A percentile compares a stretch with the other conserved stretches of the same genome.
Evolutionary conservation across 345 rosid genomes (phyloP).

Genomic region (Brassica carinata): DNA sequence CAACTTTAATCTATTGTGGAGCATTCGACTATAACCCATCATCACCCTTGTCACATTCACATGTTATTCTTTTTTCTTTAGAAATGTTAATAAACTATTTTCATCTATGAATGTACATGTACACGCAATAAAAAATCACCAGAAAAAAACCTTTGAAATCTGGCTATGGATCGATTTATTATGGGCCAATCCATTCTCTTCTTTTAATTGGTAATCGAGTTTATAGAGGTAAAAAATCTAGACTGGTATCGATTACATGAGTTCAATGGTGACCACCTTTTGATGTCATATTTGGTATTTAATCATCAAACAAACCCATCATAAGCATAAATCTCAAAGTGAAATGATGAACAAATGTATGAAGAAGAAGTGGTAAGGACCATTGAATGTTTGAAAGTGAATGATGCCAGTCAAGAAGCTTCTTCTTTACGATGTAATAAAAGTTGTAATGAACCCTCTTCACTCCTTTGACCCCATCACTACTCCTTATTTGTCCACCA

Average conservation of each 20-base stretch:
- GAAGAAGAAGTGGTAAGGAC: constrained; percentile 20
- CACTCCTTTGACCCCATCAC: constrained; percentile 39
- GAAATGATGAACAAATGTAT: constrained; percentile 2
- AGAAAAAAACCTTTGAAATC: not conserved
- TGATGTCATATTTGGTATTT: constrained; percentile 1
- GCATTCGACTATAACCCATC: constrained; percentile 38
- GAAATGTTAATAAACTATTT: not conserved
- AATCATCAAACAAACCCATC: not conserved
- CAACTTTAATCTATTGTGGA: constrained; percentile 36
- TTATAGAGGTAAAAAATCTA: not conserved
- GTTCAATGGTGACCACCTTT: not conserved
- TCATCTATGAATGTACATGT: constrained; percentile 12
- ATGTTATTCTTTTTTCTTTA: not conserved
- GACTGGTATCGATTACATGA: not conserved
- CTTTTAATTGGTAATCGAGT: not conserved
- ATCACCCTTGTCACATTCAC: constrained; percentile 41
- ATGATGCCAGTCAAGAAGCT: constrained; percentile 40
- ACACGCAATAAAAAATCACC: not conserved
- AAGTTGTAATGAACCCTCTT: constrained; percentile 29
- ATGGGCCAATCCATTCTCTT: not conserved
- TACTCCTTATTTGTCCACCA: constrained; percentile 23
- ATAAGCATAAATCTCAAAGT: not conserved
- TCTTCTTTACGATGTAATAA: constrained; percentile 32
- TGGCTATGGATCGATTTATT: not conserved
- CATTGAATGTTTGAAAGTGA: constrained; percentile 29